phyloP scores from a whole-genome alignment of 2,329 filamentous ascomycete genomes.

The Beauveria sp. region DNA sequence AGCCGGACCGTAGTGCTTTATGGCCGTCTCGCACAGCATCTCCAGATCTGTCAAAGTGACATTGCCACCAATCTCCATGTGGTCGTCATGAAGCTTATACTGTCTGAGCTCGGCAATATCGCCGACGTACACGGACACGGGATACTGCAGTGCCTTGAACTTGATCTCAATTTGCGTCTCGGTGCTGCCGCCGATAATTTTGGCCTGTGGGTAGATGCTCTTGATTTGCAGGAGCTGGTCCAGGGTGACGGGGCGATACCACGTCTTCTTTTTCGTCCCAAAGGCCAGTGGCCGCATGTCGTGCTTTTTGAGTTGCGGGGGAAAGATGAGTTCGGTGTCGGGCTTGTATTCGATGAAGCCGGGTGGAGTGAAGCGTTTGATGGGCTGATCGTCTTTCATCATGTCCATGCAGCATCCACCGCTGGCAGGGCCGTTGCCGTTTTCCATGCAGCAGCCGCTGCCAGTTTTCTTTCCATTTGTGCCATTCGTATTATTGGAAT shows the following conservation, averaged over 20 bases:
- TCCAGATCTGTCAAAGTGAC: constrained; percentile 89
- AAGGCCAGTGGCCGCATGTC: constrained; percentile 75
- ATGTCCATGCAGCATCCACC: constrained; percentile 64
- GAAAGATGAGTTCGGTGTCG: constrained; percentile 92
- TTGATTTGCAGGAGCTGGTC: constrained; percentile 90
- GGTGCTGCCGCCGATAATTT: constrained; percentile 91
- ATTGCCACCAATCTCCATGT: constrained; percentile 89
- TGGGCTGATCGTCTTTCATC: constrained; percentile 41
- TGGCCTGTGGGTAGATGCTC: constrained; percentile 72
- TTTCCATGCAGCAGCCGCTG: constrained; percentile 66
- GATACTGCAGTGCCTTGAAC: constrained; percentile 91
- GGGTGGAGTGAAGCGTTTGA: constrained; percentile 70
- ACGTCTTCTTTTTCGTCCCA: constrained; percentile 89
- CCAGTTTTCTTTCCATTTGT: constrained; percentile 19
- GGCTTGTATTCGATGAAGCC: constrained; percentile 92
- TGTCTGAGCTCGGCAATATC: constrained; percentile 86
- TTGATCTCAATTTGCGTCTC: constrained; percentile 98
- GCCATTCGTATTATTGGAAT: not conserved
- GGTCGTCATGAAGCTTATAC: constrained; percentile 69
- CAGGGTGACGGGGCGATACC: constrained; percentile 84
- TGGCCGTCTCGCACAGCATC: constrained; percentile 69
- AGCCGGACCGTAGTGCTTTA: constrained; percentile 65
- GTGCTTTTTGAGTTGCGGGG: constrained; percentile 74
- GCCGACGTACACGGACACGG: constrained; percentile 82
- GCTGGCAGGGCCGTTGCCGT: constrained; percentile 33